Percentiles rank a stretch among this genome's conserved stretches.
Conservation (phyloP, 2,329 filamentous ascomycete genomes). For the Pestalotiopsis sp. region DNA sequence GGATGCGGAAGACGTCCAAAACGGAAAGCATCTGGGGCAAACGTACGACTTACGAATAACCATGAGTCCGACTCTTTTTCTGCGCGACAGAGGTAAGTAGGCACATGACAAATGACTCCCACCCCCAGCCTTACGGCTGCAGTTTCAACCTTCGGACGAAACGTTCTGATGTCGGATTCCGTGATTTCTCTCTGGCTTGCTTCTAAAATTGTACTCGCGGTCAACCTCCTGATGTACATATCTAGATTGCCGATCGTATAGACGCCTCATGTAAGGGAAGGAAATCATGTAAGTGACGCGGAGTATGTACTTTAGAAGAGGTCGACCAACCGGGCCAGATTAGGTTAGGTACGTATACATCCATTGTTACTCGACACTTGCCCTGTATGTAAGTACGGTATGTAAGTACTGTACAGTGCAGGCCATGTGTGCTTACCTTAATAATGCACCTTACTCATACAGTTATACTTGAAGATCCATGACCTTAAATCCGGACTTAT, state of each 20-base stretch:
- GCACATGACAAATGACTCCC: background rate
- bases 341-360: background rate
- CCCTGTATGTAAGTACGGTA: too few species aligned
- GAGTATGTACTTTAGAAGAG: background rate
- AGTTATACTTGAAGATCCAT: background rate
- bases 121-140: conserved; percentile 6
- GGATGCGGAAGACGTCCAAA: background rate
- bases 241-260: background rate
- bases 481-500: background rate
- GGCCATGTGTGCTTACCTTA: background rate
- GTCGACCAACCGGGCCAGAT: background rate
- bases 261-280: background rate
- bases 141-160: conserved; percentile 14
- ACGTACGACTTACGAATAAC: background rate
- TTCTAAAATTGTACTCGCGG: background rate
- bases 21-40: background rate
- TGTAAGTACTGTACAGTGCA: background rate
- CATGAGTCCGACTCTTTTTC: background rate
- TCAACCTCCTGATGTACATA: background rate
- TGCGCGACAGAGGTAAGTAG: background rate
- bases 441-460: background rate
- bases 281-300: too few species aligned
- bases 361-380: too few species aligned
- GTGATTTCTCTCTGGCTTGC: background rate
- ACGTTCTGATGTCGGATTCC: conserved; percentile 1